A percentile compares a stretch with the other conserved stretches of the same genome.
These are phyloP conservation scores for Flueggea neowawraea DNA, from an alignment of 441 rosid species.

Conservation along the genomic window DNA sequence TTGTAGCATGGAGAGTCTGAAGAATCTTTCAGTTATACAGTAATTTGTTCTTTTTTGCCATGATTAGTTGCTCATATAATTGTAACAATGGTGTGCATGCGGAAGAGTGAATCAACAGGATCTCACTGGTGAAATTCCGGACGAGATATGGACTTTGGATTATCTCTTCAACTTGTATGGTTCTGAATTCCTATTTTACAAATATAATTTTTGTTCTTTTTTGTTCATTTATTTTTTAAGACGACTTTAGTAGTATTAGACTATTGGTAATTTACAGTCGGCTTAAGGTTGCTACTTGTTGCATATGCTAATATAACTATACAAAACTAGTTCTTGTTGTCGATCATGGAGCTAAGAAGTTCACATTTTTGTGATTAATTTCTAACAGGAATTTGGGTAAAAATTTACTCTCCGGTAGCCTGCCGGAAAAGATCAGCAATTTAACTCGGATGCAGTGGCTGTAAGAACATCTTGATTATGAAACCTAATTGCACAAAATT, in stretches of 20 bases:
- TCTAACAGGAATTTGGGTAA: constrained; percentile 45
- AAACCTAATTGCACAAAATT: neutral
- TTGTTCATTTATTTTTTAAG: no score
- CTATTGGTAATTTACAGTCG: no score
- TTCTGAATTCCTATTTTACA: constrained; percentile 5
- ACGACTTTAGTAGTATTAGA: no score
- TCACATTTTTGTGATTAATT: neutral
- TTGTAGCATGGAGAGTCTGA: no score
- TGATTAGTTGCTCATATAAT: no score
- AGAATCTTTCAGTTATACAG: no score
- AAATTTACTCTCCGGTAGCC: constrained; percentile 45
- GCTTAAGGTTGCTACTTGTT: no score
- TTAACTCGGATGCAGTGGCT: constrained; percentile 44
- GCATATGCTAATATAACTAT: neutral
- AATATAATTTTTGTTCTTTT: neutral
- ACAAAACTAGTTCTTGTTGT: neutral
- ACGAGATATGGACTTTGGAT: constrained; percentile 58
- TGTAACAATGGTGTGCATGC: constrained; percentile 7
- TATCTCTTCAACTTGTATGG: constrained; percentile 51
- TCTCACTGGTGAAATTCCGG: constrained; percentile 46
- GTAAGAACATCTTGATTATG: constrained; percentile 20
- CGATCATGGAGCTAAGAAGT: neutral
- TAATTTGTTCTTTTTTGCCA: no score
- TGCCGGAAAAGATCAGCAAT: constrained; percentile 43
- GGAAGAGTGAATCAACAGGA: constrained; percentile 49